Evolutionary conservation across 306 rosid genomes (phyloP), one percentile per base, ranked within the genome.

Genomic region (Arachis stenosperma): DNA sequence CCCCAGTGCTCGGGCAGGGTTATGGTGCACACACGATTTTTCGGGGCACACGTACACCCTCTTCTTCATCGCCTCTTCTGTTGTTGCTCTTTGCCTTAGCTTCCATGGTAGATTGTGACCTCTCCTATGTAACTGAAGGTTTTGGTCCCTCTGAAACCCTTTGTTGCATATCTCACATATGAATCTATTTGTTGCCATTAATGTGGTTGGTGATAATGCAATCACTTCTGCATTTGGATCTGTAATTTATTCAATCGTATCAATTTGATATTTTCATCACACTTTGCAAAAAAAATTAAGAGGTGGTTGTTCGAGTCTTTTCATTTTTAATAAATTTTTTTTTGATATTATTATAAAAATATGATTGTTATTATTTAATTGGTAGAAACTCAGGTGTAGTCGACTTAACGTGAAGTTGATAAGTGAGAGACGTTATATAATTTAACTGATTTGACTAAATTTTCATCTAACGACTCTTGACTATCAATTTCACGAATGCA

Each of bases 101-200:
- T 90, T 90, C 97, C 94, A 90, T 56, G 97, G 97, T 42, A 87
- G 94, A 71, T 91, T 87, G 73, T 88, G 97, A 7, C 95, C 97
- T 75, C 92, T 80, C 4, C 94, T 33, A 67, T 91, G 97, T 57
- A 91, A 63, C 78, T 91, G 95, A 50, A 91, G 92, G 78, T 91
- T 88, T 61, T 88, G 94, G 83, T 88, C 92, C 78, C 92, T 88
- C 74, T 88, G 95, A 62, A 91, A 88, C 65, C 96, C 92, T 78
- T 90, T 90, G 83, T 79, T 86, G 80, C 96, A 90, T 12, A 86
- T 86, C 81, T 91, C 97, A 73, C 97, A 91, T 33, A 91, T 90
- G 75, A 91, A 88, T 73, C 94, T 74, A 62, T 91, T 88, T 30
- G 82, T 88, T 2, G 97, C 89, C 97, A 88, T 88, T 70, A 91